A percentile compares a stretch with the other conserved stretches of the same genome.
Evolutionary conservation across 1,139 yeast genomes (phyloP).

Genomic region (Yamadazyma sp.): DNA sequence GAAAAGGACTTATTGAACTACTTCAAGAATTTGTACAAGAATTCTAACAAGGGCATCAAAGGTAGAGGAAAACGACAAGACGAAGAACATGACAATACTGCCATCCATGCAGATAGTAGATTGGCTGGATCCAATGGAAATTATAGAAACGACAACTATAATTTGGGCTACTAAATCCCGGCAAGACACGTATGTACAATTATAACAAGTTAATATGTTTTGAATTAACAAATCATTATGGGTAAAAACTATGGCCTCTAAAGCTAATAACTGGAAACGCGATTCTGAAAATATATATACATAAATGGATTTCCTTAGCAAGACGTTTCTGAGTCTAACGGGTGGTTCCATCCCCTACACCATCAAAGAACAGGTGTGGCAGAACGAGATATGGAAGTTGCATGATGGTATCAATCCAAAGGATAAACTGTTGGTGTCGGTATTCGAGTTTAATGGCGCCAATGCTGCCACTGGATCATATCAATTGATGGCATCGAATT

Average conservation of each 20-base stretch:
- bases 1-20: conserved; percentile 73
- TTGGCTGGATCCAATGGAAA: conserved; percentile 5
- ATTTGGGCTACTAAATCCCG: conserved; percentile 1
- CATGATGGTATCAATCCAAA: conserved; percentile 49
- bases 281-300: neutral
- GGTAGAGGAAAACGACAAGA: conserved; percentile 67
- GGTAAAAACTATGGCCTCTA: too few relatives aligned
- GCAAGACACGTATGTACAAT: neutral
- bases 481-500: conserved; percentile 49
- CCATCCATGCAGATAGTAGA: neutral
- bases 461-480: conserved; percentile 4
- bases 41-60: conserved; percentile 85
- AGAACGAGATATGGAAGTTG: conserved; percentile 43
- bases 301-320: conserved; percentile 59
- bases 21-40: conserved; percentile 79
- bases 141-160: conserved; percentile 2
- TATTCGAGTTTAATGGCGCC: conserved; percentile 57
- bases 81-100: neutral
- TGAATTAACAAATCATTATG: too few relatives aligned
- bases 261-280: too few relatives aligned
- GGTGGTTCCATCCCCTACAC: conserved; percentile 58
- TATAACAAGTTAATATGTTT: neutral
- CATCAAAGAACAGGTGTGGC: conserved; percentile 43
- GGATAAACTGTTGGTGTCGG: conserved; percentile 44
- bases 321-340: conserved; percentile 55